Evolutionary conservation across 768 basidiomycete genomes (phyloP).

Genomic region (Flagelloscypha sp.): DNA sequence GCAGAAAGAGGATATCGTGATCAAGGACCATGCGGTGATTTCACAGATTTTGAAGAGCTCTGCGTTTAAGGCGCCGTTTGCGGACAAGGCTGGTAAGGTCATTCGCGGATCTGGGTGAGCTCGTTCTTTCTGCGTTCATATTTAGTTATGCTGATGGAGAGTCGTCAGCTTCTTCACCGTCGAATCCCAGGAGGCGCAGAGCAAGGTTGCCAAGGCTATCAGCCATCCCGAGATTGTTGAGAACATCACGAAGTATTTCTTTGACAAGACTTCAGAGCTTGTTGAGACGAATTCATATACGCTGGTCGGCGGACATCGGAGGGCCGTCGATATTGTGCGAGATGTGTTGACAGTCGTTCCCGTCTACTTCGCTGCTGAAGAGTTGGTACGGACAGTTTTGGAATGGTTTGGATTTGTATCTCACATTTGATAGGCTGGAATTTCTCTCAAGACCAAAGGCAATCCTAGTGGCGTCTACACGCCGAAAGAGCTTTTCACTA

Average conservation of each 20-base stretch:
- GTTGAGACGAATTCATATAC: constrained; percentile 46
- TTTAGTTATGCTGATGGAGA: constrained; percentile 4
- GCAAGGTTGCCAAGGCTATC: constrained; percentile 35
- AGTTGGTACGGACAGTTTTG: constrained; percentile 41
- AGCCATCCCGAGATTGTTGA: constrained; percentile 38
- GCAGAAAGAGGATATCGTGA: constrained; percentile 16
- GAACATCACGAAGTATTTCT: constrained; percentile 55
- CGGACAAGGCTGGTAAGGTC: constrained; percentile 41
- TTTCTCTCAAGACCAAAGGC: constrained; percentile 53
- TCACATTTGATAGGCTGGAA: constrained; percentile 46
- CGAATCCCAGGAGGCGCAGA: constrained; percentile 40
- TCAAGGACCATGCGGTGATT: constrained; percentile 44
- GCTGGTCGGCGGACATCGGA: constrained; percentile 45
- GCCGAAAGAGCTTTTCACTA: constrained; percentile 49
- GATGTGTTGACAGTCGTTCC: constrained; percentile 62
- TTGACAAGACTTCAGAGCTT: constrained; percentile 51
- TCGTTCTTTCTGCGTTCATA: not conserved
- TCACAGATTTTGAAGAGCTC: constrained; percentile 41
- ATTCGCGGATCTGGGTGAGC: constrained; percentile 53
- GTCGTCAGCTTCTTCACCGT: constrained; percentile 57
- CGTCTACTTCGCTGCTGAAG: constrained; percentile 63
- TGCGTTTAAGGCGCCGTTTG: constrained; percentile 42
- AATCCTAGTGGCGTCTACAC: constrained; percentile 53
- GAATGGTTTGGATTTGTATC: too few relatives aligned
- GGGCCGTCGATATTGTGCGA: constrained; percentile 56